phyloP scores from a whole-genome alignment of 768 basidiomycete species.

The Saitozyma podzolica region DNA sequence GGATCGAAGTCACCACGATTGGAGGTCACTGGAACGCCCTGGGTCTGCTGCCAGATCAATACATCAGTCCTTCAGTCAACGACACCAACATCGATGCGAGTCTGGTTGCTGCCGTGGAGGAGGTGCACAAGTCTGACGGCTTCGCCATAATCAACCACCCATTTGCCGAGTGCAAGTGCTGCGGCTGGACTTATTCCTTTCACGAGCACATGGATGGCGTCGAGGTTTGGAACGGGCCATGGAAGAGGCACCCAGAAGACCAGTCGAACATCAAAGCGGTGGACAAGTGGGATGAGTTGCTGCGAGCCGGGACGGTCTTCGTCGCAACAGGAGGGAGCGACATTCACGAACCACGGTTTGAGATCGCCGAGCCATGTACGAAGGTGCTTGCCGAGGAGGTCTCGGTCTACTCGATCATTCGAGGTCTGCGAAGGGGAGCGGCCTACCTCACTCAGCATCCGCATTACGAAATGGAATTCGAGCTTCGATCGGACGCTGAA shows the following conservation, averaged over 20 bases:
- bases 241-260: not conserved
- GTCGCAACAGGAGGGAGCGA: conserved; percentile 1
- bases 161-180: not conserved
- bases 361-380: conserved; percentile 1
- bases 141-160: not conserved
- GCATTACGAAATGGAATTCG: not conserved
- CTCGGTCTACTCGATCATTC: not conserved
- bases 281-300: not conserved
- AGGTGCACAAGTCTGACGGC: not conserved
- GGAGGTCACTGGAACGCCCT: not conserved
- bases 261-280: not conserved
- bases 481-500: not conserved
- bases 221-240: not conserved
- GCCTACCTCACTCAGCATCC: not conserved
- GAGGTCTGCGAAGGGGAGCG: not conserved
- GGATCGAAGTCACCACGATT: not conserved
- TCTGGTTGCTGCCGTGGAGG: not conserved
- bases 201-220: not conserved
- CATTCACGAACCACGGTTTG: not conserved
- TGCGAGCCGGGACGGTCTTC: not conserved
- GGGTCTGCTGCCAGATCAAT: not conserved
- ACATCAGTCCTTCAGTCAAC: not conserved
- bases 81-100: not conserved
- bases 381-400: not conserved
- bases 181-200: not conserved